Evolutionary conservation across 345 rosid species (phyloP), one percentile per base, ranked within the genome.

Genomic region (Eucalyptus marginata): DNA sequence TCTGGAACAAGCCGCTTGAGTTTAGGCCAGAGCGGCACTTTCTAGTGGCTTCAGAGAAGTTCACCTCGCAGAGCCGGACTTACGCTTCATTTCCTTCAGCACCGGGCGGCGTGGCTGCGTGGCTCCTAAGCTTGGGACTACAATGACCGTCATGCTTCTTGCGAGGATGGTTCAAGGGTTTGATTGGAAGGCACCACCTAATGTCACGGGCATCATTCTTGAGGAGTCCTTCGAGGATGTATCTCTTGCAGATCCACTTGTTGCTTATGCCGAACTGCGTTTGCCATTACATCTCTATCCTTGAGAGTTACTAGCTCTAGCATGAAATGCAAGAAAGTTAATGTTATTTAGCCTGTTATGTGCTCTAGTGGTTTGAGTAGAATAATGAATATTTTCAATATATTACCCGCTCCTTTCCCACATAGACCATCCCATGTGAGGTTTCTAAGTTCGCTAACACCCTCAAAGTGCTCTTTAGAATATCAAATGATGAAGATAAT

Each of bases 101-200:
- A 92, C 92, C 6, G 94, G 96, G 1, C 88, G 92, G n/a, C 90
- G 96, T 11, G 91, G 95, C 7, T 94, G 97, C 58, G 52, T 88
- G 17, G 94, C 90, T 15, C 13, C 81, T 13, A 24, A 84, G 25
- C 92, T 95, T 5, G 94, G 95, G 11, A 93, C 92, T 20, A 87
- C 85, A 10, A 93, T 95, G 92, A 89, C 94, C 8, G 56, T 91
- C 20, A 93, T 95, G 96, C 87, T 92, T 3, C 90, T 95, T 7
- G 94, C 96, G 10, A 90, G 95, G 90, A 89, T 95, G 86, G 51
- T 93, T 49, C 95, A 94, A 40, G 93, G 92, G 52, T 95, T 94
- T 66, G 88, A 49, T 8, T 94, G 96, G 95, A 90, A 62, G 46
- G 17, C 86, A 43, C 91, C 93, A 4, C 90, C 90, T 7, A 85